Conservation (phyloP, 148 eudicot species). For the Dianthus caryophyllus region DNA sequence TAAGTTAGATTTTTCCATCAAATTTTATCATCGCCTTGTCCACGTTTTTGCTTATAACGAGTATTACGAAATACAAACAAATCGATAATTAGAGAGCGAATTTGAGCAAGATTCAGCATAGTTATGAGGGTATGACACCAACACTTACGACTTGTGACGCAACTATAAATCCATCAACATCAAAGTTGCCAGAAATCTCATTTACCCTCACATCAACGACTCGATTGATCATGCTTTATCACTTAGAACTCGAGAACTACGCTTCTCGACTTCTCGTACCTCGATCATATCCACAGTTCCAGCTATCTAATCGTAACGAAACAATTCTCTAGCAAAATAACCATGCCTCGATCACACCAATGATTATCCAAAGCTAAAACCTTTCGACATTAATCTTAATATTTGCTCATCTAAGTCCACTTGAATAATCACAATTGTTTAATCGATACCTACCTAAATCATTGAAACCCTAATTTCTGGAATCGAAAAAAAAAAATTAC, state of each 20-base stretch:
- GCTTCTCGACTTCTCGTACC: no score
- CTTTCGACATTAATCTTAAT: neutral
- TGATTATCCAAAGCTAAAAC: neutral
- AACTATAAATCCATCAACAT: neutral
- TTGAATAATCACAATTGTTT: neutral
- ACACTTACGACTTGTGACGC: neutral
- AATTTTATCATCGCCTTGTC: neutral
- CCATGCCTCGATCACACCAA: neutral
- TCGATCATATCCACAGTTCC: neutral
- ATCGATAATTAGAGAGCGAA: neutral
- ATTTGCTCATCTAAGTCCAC: neutral
- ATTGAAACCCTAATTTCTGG: constrained; percentile 16
- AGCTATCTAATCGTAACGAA: neutral
- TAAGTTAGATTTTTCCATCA: neutral
- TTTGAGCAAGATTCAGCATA: neutral
- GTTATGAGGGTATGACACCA: neutral
- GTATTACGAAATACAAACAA: neutral
- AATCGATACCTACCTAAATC: neutral
- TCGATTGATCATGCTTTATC: neutral
- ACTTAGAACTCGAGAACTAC: neutral
- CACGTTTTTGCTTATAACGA: neutral
- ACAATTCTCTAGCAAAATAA: neutral
- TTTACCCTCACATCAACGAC: neutral
- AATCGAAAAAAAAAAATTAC: neutral
- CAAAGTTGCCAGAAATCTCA: neutral